A percentile compares a stretch with the other conserved stretches of the same genome.
Conservation (phyloP, 768 basidiomycete genomes). For the Pleurotus citrinopileatus region DNA sequence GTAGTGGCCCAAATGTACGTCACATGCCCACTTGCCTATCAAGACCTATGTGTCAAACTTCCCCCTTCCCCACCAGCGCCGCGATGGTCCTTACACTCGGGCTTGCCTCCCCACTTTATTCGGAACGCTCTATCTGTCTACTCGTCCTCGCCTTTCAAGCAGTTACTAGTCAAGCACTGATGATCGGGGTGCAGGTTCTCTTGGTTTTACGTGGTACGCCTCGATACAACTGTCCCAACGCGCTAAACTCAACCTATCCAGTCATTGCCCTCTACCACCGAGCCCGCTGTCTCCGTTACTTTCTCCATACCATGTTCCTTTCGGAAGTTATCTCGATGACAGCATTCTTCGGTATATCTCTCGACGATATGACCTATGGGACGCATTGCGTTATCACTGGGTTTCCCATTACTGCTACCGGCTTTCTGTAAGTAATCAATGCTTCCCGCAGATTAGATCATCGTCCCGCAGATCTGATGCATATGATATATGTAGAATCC, state of each 20-base stretch:
- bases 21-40: neutral
- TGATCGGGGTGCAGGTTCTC: conserved; percentile 20
- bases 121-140: conserved; percentile 9
- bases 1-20: conserved; percentile 17
- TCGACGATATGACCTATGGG: conserved; percentile 15
- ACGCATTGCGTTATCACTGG: conserved; percentile 17
- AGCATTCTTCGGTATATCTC: conserved; percentile 11
- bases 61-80: conserved; percentile 5
- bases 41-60: neutral
- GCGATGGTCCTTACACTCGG: conserved; percentile 14
- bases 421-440: conserved; percentile 17
- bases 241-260: conserved; percentile 1
- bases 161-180: conserved; percentile 17
- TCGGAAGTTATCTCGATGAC: conserved; percentile 16
- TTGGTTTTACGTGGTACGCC: conserved; percentile 20
- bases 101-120: conserved; percentile 8
- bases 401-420: conserved; percentile 15
- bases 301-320: conserved; percentile 14
- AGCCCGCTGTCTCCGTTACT: conserved; percentile 11
- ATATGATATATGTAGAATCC: conserved; percentile 9
- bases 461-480: neutral
- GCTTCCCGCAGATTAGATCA: neutral
- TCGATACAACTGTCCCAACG: neutral
- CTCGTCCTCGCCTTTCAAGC: conserved; percentile 18
- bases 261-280: conserved; percentile 21